Percentiles rank a stretch among this genome's conserved stretches.
Conservation (phyloP, 192 early-diverging fungal species). For the Lobosporangium transversale region DNA sequence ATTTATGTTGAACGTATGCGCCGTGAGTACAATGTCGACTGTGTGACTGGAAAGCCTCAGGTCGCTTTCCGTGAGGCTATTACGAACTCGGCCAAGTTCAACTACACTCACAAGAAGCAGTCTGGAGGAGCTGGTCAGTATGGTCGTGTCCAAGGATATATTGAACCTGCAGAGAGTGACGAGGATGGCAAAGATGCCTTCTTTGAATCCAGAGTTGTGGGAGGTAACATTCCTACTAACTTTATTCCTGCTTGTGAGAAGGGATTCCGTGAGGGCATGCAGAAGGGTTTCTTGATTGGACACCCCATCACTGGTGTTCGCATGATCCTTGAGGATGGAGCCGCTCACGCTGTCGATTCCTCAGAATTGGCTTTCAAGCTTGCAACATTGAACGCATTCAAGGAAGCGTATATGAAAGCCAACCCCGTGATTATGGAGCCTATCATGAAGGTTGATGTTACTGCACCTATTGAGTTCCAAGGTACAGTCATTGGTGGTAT, state of each 20-base stretch:
- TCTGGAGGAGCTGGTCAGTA: constrained; percentile 97
- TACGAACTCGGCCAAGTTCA: constrained; percentile 76
- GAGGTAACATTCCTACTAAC: constrained; percentile 93
- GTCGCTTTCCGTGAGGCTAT: constrained; percentile 98
- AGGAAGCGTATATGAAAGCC: constrained; percentile 87
- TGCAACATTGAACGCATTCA: constrained; percentile 87
- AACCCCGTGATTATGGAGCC: constrained; percentile 92
- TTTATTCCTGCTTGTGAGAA: constrained; percentile 97
- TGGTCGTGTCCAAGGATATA: constrained; percentile 88
- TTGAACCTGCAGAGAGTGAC: constrained; percentile 82
- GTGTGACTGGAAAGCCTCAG: constrained; percentile 95
- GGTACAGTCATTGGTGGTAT: constrained; percentile 89
- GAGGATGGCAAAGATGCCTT: constrained; percentile 72
- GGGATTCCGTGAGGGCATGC: constrained; percentile 90
- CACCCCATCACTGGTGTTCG: constrained; percentile 88
- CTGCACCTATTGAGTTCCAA: constrained; percentile 93
- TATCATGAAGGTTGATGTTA: constrained; percentile 94
- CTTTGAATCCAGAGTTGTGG: constrained; percentile 88
- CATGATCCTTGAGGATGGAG: constrained; percentile 92
- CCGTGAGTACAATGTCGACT: constrained; percentile 96
- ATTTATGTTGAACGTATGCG: constrained; percentile 99
- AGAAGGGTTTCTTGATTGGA: constrained; percentile 92
- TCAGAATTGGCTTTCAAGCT: constrained; percentile 96
- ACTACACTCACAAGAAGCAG: constrained; percentile 99
- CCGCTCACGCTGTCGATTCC: constrained; percentile 93